These are phyloP conservation scores for Vitellaria paradoxa DNA, from an alignment of 179 eudicot genomes.

Conservation along the genomic window DNA sequence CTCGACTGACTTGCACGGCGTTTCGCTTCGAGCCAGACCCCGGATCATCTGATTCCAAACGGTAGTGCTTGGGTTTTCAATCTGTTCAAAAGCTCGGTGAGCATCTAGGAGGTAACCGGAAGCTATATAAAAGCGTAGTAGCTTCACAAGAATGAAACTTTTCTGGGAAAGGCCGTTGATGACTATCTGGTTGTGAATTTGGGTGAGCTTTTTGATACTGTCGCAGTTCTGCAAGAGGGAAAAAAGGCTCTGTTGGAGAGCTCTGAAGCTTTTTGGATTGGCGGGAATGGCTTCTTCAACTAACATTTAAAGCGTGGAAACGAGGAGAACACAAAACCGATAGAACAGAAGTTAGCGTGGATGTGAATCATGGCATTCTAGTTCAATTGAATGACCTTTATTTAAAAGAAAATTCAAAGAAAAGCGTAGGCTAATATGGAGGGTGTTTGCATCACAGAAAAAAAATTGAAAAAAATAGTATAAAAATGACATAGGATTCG, in stretches of 20 bases:
- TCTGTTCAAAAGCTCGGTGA: constrained; percentile 31
- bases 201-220: constrained; percentile 27
- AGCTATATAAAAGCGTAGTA: constrained; percentile 36
- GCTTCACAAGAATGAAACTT: constrained; percentile 36
- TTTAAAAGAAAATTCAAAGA: no score
- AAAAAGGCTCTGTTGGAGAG: constrained; percentile 49
- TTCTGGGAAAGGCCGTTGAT: constrained; percentile 46
- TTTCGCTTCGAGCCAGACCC: constrained; percentile 23
- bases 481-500: no score
- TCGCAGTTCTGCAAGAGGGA: constrained; percentile 40
- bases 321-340: no score
- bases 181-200: constrained; percentile 61
- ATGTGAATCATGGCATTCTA: no score
- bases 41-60: constrained; percentile 64
- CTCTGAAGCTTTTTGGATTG: constrained; percentile 29
- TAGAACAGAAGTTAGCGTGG: no score
- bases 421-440: no score
- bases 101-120: constrained; percentile 35
- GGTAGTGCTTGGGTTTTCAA: constrained; percentile 42
- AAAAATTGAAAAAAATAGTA: no score
- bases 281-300: constrained; percentile 30
- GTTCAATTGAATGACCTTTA: no score
- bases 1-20: constrained; percentile 30
- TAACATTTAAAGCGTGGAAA: constrained; percentile 22
- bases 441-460: no score